Evolutionary conservation across 2,329 filamentous ascomycete species (phyloP), one percentile per base, ranked within the genome.

Genomic region (Aplosporella prunicola): DNA sequence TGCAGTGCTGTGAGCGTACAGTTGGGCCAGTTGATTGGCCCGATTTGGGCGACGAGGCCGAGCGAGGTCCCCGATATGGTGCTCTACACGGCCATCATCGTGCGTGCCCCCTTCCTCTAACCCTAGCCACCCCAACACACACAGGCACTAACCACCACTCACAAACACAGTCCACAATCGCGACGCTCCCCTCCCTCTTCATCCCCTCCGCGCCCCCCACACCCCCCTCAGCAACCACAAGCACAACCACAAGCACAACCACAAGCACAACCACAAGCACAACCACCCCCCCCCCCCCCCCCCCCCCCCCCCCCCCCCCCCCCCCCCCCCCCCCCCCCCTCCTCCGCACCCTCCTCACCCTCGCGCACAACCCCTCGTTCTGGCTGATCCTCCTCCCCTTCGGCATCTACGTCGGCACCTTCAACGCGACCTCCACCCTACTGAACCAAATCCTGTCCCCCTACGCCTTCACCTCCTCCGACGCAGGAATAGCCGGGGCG

Each of bases 361-460:
- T 69, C 29, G 53, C 70, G 31, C 56, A 52, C 20, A 82, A 76
- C 5, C 66, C 73, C 13, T 80, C 89, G 54, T 81, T 93, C 60
- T 93, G 79, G 72, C 72, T 94, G 45, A 62, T 95, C 46, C 66
- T 88, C 43, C 51, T 88, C 42, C 80, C 88, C n/a, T 96, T 89
- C 62, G 65, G 74, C 46, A 62, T 88, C 50, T 94, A 87, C 59
- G 84, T 94, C 43, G 87, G 82, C 50, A 80, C 91, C 65, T 98
- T 98, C 77, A 96, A 96, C 69, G 82, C 82, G 47, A 68, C 88
- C 47, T 93, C 87, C 33, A 82, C 82, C 2, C 74, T 96, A 1
- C 71, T 96, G 8, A 93, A 89, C 64, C 89, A 95, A 56, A 84
- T 96, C 55, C 74, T 96, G 45, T 67, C 75, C 25, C 91, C 91